phyloP scores from a whole-genome alignment of 768 basidiomycete genomes.

The Rhodocollybia butyracea region DNA sequence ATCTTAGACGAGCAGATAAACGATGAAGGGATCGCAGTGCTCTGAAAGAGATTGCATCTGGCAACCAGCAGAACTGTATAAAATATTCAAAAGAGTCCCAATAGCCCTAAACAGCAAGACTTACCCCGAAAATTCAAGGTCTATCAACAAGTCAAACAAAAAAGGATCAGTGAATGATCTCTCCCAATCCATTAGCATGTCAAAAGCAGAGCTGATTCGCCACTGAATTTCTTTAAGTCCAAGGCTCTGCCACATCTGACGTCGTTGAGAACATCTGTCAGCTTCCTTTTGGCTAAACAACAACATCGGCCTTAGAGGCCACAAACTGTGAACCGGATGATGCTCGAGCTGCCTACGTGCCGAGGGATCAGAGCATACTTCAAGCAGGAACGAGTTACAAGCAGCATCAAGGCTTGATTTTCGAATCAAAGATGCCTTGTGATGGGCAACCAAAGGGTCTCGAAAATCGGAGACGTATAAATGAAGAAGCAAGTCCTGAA shows the following conservation, averaged over 20 bases:
- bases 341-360: not conserved
- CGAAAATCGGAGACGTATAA: constrained; percentile 2
- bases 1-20: too few relatives aligned
- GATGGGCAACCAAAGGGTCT: not conserved
- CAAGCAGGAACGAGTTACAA: not conserved
- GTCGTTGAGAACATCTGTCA: not conserved
- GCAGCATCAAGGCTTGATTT: not conserved
- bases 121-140: constrained; percentile 3
- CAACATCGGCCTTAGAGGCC: constrained; percentile 2
- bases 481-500: not conserved
- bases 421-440: not conserved
- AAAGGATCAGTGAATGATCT: too few relatives aligned
- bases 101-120: not conserved
- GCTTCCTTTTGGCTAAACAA: not conserved
- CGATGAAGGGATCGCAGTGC: not conserved
- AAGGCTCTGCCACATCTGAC: not conserved
- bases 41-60: not conserved
- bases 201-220: constrained; percentile 1
- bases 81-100: not conserved
- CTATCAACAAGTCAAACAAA: not conserved
- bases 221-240: not conserved
- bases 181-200: not conserved
- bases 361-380: not conserved
- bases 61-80: not conserved
- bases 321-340: not conserved